Percentiles rank a stretch among this genome's conserved stretches.
Evolutionary conservation across 176 grass and related monocot genomes (phyloP).

Genomic region (Carex littledalei): DNA sequence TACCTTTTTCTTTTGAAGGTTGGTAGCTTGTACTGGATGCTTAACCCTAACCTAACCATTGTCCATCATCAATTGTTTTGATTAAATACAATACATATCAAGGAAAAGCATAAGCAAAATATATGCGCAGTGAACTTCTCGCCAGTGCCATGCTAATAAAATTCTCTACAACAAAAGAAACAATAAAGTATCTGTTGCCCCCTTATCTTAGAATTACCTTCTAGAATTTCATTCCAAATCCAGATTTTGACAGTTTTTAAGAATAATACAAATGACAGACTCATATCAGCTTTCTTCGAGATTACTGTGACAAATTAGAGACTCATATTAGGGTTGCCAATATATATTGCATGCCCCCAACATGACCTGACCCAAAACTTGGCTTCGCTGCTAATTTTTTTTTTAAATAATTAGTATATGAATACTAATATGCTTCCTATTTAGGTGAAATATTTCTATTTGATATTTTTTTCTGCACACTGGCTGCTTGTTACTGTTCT

Average conservation of each 20-base stretch:
- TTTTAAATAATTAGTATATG: background rate
- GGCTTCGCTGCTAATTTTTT: background rate
- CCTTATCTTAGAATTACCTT: background rate
- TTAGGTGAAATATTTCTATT: background rate
- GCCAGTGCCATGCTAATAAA: background rate
- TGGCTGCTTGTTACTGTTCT: background rate
- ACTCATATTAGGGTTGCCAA: background rate
- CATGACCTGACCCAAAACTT: background rate
- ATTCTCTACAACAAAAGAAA: background rate
- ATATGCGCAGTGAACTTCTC: background rate
- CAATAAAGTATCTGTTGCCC: background rate
- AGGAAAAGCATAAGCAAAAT: background rate
- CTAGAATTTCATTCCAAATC: background rate
- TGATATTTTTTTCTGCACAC: background rate
- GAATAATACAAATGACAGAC: background rate
- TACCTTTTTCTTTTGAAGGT: background rate
- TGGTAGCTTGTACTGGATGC: background rate
- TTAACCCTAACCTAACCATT: background rate
- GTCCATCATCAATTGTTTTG: background rate
- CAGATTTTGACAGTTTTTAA: background rate
- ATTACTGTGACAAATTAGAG: background rate
- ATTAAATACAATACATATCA: background rate
- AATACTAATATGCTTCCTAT: background rate
- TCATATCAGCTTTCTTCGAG: background rate
- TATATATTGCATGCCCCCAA: background rate